Evolutionary conservation across 148 eudicot species (phyloP).

Genomic region (Selenicereus undatus): DNA sequence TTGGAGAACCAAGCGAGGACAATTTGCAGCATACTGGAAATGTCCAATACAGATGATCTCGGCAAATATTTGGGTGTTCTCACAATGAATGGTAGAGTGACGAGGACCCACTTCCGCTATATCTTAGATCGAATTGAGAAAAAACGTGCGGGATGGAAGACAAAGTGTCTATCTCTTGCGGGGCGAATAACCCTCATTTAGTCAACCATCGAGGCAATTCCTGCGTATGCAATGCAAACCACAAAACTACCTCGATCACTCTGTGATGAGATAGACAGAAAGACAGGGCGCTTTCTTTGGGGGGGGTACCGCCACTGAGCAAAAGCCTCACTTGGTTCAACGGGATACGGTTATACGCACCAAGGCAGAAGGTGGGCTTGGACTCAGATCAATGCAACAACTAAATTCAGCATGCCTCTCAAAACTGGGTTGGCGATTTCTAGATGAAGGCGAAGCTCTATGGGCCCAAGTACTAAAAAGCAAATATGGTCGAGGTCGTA

Average conservation of each 20-base stretch:
- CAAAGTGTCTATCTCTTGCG: not conserved
- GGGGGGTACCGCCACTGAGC: not conserved
- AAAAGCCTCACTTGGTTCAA: not conserved
- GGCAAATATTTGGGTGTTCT: not conserved
- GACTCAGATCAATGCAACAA: not conserved
- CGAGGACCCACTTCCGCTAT: not conserved
- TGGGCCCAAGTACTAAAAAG: not conserved
- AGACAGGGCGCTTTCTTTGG: not conserved
- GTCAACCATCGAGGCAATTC: not conserved
- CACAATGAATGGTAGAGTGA: not conserved
- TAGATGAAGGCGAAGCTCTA: not conserved
- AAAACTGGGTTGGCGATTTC: not conserved
- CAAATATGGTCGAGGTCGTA: not conserved
- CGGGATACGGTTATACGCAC: not conserved
- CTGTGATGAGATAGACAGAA: not conserved
- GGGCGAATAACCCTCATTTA: not conserved
- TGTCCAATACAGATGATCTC: not conserved
- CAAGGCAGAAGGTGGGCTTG: not conserved
- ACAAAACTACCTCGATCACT: not conserved
- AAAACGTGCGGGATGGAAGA: not conserved
- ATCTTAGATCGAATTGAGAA: not conserved
- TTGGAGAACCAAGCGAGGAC: not conserved
- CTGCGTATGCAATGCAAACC: not conserved
- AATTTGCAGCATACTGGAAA: not conserved
- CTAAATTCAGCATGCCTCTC: too few relatives aligned